Evolutionary conservation across 1,284 basidiomycete species (phyloP).

Genomic region (Heimioporus punctisporus): DNA sequence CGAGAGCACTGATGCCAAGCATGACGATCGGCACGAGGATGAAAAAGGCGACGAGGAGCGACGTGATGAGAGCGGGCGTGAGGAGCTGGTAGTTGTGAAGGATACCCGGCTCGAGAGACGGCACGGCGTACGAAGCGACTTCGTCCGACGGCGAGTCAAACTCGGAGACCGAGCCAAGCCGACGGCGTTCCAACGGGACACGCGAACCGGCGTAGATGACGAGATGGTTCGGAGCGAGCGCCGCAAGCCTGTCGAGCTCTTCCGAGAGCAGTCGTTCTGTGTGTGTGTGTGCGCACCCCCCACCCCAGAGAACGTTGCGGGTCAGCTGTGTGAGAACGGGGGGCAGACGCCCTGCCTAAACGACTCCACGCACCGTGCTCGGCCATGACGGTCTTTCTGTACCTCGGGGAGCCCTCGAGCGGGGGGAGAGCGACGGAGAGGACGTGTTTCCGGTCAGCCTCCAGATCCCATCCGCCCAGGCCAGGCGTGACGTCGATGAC

Average conservation of each 20-base stretch:
- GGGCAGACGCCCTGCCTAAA: neutral
- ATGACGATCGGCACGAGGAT: slow-evolving; percentile 72
- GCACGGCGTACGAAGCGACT: slow-evolving; percentile 31
- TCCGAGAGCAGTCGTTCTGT: slow-evolving; percentile 44
- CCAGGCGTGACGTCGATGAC: slow-evolving; percentile 42
- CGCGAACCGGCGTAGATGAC: slow-evolving; percentile 64
- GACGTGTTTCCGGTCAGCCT: slow-evolving; percentile 51
- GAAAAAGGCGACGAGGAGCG: slow-evolving; percentile 70
- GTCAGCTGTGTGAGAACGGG: no score
- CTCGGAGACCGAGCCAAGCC: slow-evolving; percentile 34
- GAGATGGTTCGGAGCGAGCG: slow-evolving; percentile 57
- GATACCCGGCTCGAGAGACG: slow-evolving; percentile 53
- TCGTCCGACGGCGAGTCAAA: slow-evolving; percentile 25
- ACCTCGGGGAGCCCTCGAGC: slow-evolving; percentile 41
- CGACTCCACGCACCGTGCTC: slow-evolving; percentile 58
- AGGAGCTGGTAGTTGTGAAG: slow-evolving; percentile 78
- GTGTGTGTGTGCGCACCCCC: no score
- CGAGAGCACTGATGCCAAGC: slow-evolving; percentile 68
- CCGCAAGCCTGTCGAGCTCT: slow-evolving; percentile 50
- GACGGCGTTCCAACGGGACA: slow-evolving; percentile 36
- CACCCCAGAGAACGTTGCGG: neutral
- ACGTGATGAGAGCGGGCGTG: slow-evolving; percentile 77
- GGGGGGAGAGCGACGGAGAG: slow-evolving; percentile 57
- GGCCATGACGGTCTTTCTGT: slow-evolving; percentile 48
- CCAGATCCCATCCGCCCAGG: slow-evolving; percentile 33